A percentile compares a stretch with the other conserved stretches of the same genome.
Conservation (phyloP, 257 asterid genomes). For the Parsonsia alboflavescens region DNA sequence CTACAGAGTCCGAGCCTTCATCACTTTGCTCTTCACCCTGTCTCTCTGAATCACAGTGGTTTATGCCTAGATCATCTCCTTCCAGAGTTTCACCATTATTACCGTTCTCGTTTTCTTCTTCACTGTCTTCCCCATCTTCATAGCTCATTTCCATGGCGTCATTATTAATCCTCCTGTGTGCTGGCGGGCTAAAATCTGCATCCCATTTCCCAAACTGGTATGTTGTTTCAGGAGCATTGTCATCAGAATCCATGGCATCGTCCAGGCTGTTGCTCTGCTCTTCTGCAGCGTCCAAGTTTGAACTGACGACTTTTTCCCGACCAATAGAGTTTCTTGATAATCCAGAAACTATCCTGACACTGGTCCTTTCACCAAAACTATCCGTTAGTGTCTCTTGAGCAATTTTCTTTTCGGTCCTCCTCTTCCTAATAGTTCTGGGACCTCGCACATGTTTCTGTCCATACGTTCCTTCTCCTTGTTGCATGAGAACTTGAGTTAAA, state of each 20-base stretch:
- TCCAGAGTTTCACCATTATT: constrained; percentile 31
- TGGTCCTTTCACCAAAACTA: constrained; percentile 22
- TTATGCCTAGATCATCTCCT: constrained; percentile 21
- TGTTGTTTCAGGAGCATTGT: constrained; percentile 19
- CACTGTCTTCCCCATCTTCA: constrained; percentile 49
- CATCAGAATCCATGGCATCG: constrained; percentile 20
- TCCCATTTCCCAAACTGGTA: constrained; percentile 16
- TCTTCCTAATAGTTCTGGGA: constrained; percentile 61
- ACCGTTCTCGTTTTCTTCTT: constrained; percentile 45
- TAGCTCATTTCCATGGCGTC: constrained; percentile 20
- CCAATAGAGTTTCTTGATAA: constrained; percentile 25
- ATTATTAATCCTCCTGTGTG: constrained; percentile 12
- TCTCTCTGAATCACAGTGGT: constrained; percentile 38
- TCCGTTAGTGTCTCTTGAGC: constrained; percentile 34
- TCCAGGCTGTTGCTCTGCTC: constrained; percentile 18
- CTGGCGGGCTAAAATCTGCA: constrained; percentile 11
- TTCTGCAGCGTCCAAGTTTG: not conserved
- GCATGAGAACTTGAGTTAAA: constrained; percentile 52
- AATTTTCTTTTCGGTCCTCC: constrained; percentile 52
- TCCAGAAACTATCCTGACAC: constrained; percentile 26
- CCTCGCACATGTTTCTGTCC: constrained; percentile 77
- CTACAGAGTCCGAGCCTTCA: constrained; percentile 44
- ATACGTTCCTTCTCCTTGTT: constrained; percentile 48
- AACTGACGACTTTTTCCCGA: not conserved
- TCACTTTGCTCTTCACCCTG: constrained; percentile 19